Conservation (phyloP, 2,329 filamentous ascomycete species). For the Setomelanomma holmii region DNA sequence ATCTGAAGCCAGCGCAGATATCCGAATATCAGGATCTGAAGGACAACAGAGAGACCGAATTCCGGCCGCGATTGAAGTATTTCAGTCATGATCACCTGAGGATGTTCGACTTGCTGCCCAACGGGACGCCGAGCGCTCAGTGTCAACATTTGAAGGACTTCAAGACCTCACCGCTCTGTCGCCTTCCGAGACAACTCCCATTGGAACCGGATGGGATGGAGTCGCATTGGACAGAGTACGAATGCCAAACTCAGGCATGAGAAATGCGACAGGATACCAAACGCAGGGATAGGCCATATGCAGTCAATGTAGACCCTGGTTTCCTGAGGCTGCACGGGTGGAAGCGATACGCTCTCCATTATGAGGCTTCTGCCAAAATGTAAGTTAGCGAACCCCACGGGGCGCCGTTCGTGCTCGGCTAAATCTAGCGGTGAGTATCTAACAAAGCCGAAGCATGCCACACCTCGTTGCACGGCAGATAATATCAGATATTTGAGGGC, state of each 20-base stretch:
- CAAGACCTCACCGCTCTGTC: slow-evolving; percentile 2
- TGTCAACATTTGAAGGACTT: neutral
- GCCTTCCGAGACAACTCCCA: neutral
- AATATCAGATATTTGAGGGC: neutral
- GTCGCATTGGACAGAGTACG: neutral
- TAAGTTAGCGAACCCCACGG: slow-evolving; percentile 14
- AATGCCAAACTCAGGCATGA: neutral
- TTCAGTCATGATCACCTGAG: neutral
- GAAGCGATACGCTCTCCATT: slow-evolving; percentile 15
- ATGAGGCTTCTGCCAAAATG: slow-evolving; percentile 5
- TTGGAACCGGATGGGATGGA: slow-evolving; percentile 2
- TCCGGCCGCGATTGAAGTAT: slow-evolving; percentile 1
- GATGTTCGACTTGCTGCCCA: slow-evolving; percentile 1
- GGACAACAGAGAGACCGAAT: slow-evolving; percentile 1
- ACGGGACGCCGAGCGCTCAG: neutral
- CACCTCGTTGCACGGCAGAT: slow-evolving; percentile 17
- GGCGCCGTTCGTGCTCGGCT: slow-evolving; percentile 17
- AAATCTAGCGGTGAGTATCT: slow-evolving; percentile 30
- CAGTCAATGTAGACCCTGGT: neutral
- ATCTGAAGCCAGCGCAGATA: neutral
- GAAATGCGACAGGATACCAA: slow-evolving; percentile 2
- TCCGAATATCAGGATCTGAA: slow-evolving; percentile 1
- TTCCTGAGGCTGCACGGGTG: slow-evolving; percentile 14
- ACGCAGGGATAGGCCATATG: slow-evolving; percentile 4
- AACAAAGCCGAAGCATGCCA: slow-evolving; percentile 31